These are phyloP conservation scores for Sarocladiaceae sp. DNA, from an alignment of 2,329 filamentous ascomycete species.

Conservation along the genomic window DNA sequence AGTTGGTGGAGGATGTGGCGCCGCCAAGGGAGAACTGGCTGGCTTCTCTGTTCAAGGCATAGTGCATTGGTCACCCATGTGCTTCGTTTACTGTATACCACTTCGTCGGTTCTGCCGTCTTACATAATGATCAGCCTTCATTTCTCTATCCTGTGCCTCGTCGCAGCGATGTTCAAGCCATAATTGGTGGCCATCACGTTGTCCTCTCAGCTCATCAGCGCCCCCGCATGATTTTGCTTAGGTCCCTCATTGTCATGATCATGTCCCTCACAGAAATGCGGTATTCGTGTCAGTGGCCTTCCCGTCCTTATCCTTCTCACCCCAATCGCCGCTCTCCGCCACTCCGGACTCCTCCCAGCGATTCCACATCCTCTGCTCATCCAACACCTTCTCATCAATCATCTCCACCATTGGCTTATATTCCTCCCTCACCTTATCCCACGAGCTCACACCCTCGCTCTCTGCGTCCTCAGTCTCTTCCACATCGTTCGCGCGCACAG, in stretches of 20 bases:
- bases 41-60: constrained; percentile 8
- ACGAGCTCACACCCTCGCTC: constrained; percentile 17
- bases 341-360: constrained; percentile 22
- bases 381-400: constrained; percentile 17
- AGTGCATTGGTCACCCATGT: too few species aligned
- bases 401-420: constrained; percentile 22
- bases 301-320: constrained; percentile 19
- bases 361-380: constrained; percentile 21
- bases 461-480: constrained; percentile 12
- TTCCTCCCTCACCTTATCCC: constrained; percentile 24
- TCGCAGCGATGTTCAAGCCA: too few species aligned
- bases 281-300: too few species aligned
- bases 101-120: too few species aligned
- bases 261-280: too few species aligned
- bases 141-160: too few species aligned
- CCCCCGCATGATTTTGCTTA: too few species aligned
- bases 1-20: constrained; percentile 46
- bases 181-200: too few species aligned
- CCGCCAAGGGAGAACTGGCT: constrained; percentile 25
- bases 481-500: constrained; percentile 20
- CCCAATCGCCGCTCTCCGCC: constrained; percentile 17
- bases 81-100: too few species aligned
- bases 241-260: too few species aligned
- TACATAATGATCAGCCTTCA: too few species aligned
- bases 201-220: too few species aligned